Evolutionary conservation across 805 yeast genomes (phyloP).

Genomic region (Wickerhamiella spandovensis): DNA sequence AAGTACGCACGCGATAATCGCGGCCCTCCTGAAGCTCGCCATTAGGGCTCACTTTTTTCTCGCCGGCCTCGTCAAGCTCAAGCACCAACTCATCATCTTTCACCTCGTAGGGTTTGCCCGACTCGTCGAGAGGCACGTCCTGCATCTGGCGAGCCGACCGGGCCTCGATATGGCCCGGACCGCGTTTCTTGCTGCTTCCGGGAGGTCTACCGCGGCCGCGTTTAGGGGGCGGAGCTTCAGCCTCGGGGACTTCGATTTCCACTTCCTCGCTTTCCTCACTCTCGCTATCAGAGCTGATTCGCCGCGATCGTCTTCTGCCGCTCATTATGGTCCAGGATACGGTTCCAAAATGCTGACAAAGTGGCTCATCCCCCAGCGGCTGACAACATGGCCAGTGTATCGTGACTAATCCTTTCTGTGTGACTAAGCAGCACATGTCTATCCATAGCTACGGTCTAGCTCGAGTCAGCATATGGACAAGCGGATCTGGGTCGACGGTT

Average conservation of each 20-base stretch:
- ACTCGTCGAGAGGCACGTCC: slow-evolving; percentile 40
- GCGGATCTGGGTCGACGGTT: slow-evolving; percentile 91
- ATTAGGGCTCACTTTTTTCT: slow-evolving; percentile 48
- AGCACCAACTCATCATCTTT: slow-evolving; percentile 66
- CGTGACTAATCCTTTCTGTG: neutral
- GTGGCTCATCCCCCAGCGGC: too few relatives aligned
- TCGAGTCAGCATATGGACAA: slow-evolving; percentile 9
- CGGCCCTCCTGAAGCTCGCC: slow-evolving; percentile 67
- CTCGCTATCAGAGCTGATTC: neutral
- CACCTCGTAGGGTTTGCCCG: slow-evolving; percentile 53
- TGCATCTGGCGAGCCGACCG: slow-evolving; percentile 12
- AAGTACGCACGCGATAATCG: slow-evolving; percentile 43
- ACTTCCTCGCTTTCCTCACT: slow-evolving; percentile 2
- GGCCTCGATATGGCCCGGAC: slow-evolving; percentile 13
- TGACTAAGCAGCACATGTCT: neutral
- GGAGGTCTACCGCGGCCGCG: slow-evolving; percentile 20
- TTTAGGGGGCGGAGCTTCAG: slow-evolving; percentile 9
- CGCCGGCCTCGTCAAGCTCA: slow-evolving; percentile 69
- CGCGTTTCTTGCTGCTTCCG: slow-evolving; percentile 16
- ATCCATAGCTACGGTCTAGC: neutral
- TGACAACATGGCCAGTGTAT: neutral
- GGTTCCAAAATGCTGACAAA: too few relatives aligned
- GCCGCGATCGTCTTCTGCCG: neutral
- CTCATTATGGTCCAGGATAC: too few relatives aligned
- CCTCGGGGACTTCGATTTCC: neutral